A percentile compares a stretch with the other conserved stretches of the same genome.
These are phyloP conservation scores for Russula abietina DNA, from an alignment of 768 basidiomycete genomes.

Conservation along the genomic window DNA sequence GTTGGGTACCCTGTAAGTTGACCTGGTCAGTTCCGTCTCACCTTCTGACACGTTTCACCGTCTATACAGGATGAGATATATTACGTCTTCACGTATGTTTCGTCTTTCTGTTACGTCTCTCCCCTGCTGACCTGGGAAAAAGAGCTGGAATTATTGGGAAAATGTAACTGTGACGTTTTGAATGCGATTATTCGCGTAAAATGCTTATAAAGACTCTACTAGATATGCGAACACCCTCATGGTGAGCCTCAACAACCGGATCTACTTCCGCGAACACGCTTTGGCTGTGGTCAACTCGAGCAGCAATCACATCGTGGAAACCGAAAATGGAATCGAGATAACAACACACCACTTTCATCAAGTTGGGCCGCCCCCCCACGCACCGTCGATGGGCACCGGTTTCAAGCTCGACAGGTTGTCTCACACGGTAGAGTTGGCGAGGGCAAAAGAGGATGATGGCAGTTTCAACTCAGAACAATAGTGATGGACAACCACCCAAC, in stretches of 20 bases:
- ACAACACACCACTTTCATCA: background rate
- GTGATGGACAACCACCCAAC: background rate
- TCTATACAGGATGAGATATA: constrained; percentile 13
- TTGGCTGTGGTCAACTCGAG: background rate
- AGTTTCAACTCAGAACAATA: background rate
- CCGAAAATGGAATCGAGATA: background rate
- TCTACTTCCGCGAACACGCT: constrained; percentile 18
- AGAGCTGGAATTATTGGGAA: constrained; percentile 26
- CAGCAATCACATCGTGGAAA: background rate
- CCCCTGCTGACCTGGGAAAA: background rate
- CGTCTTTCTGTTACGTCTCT: background rate
- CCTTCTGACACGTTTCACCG: background rate
- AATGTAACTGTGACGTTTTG: constrained; percentile 6
- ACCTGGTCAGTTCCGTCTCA: background rate
- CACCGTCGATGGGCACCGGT: background rate
- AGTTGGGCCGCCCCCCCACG: background rate
- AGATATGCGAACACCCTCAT: constrained; percentile 28
- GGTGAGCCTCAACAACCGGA: constrained; percentile 27
- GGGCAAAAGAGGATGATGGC: background rate
- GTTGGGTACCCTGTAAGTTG: constrained; percentile 12
- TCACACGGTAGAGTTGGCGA: background rate
- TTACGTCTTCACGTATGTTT: constrained; percentile 15
- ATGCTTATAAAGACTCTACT: background rate
- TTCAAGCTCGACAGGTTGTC: background rate
- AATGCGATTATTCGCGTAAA: background rate